Evolutionary conservation across 2,329 filamentous ascomycete species (phyloP).

Genomic region (Triangularia setosa): DNA sequence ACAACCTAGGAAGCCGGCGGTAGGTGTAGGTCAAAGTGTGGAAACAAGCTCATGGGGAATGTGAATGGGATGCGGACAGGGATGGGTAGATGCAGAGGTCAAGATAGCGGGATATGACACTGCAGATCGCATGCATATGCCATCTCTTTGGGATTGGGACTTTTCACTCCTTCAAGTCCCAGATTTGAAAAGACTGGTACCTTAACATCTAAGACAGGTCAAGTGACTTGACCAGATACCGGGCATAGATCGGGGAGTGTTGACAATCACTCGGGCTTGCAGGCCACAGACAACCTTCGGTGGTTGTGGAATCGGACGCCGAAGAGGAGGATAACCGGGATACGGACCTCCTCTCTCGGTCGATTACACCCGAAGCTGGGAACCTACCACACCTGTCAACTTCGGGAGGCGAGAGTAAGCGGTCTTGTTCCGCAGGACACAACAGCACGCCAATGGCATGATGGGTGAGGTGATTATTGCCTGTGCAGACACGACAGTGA

Average conservation of each 20-base stretch:
- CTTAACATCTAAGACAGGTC: not conserved
- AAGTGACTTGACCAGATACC: not conserved
- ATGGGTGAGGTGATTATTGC: not conserved
- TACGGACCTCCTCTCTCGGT: not conserved
- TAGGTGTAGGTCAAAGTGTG: not conserved
- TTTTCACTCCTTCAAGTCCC: not conserved
- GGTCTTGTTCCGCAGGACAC: not conserved
- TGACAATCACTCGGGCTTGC: not conserved
- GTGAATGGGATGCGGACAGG: not conserved
- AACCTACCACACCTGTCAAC: not conserved
- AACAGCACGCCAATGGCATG: not conserved
- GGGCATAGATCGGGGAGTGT: not conserved
- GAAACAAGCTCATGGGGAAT: not conserved
- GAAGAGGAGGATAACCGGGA: not conserved
- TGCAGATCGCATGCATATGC: not conserved
- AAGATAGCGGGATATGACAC: not conserved
- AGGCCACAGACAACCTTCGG: not conserved
- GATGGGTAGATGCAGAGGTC: not conserved
- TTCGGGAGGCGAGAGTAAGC: not conserved
- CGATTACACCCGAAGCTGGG: not conserved
- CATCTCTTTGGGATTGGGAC: not conserved
- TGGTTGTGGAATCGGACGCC: not conserved
- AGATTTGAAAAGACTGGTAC: not conserved
- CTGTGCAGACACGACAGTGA: not conserved
- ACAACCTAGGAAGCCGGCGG: not conserved